These are phyloP conservation scores for Tetrahymena thermophila DNA, from an alignment of 73 alveolate species.

Conservation along the genomic window DNA sequence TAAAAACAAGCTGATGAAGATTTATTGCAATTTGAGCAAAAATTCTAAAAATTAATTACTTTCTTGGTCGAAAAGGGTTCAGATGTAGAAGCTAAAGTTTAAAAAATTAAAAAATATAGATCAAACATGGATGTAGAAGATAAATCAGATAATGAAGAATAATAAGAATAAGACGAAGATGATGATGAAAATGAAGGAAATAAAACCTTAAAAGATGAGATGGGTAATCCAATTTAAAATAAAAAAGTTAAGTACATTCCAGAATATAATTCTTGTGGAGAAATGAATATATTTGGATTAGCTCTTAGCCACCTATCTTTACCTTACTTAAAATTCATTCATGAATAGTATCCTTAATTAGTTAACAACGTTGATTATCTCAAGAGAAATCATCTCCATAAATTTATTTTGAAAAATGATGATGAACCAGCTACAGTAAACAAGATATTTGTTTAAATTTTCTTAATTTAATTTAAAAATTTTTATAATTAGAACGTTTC, in stretches of 20 bases:
- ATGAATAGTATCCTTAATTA: conserved; percentile 37
- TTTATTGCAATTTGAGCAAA: background rate
- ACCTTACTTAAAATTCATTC: conserved; percentile 35
- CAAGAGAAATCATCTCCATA: conserved; percentile 33
- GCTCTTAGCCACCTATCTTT: conserved; percentile 32
- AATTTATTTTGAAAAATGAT: conserved; percentile 22
- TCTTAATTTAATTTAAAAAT: background rate
- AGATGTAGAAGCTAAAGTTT: conserved; percentile 12
- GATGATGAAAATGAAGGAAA: conserved; percentile 32
- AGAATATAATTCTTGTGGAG: background rate
- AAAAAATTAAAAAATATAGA: conserved; percentile 32
- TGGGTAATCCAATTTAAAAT: background rate
- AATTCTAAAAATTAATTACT: background rate
- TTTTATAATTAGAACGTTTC: background rate
- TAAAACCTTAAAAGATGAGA: background rate
- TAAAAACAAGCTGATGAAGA: background rate
- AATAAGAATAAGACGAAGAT: conserved; percentile 16
- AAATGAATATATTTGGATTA: conserved; percentile 42
- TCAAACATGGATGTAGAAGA: conserved; percentile 44
- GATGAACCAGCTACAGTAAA: conserved; percentile 15
- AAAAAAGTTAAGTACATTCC: background rate
- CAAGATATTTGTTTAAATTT: conserved; percentile 23
- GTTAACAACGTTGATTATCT: conserved; percentile 43
- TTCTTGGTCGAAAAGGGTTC: background rate
- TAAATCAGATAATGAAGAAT: conserved; percentile 13